Evolutionary conservation across 768 basidiomycete species (phyloP), one percentile per base, ranked within the genome.

Genomic region (Lactarius quietus): DNA sequence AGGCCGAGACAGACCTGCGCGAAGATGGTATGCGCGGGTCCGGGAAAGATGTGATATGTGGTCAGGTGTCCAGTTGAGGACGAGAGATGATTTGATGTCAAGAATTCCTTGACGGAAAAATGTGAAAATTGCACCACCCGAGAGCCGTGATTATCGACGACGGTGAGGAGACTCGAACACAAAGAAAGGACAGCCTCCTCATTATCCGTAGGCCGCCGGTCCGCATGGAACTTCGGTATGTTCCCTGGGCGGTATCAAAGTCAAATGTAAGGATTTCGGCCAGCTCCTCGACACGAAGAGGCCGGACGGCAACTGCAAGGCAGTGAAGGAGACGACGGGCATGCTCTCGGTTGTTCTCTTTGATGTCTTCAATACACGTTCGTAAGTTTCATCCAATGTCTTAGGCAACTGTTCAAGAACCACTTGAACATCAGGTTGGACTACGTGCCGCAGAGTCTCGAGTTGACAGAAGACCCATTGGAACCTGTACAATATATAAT

Each of bases 211-310:
- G 35, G 33, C 3, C 64, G 60, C 64, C 64, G 39, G 33, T 62
- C 26, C 26, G 33, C 2, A n/a, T 63, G 36, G 26, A 45, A 39
- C 33, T 18, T 43, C 15, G 66, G 63, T 23, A 54, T 39, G 3
- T 35, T 48, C 26, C 51, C 3, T 5, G 35, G 1, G 35, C 35
- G 3, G 51, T n/a, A 20, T 59, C 39, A 17, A 67, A 67, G 41
- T 65, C 63, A 23, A 64, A 35, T 3, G 63, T 36, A 15, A 67
- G 59, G 12, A 65, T 43, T n/a, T 65, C 64, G 4, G 64, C 64
- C 8, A 57, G 26, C 14, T 51, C 48, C 48, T 26, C 48, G 12
- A 28, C 48, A 8, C 48, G 48, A 28, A 51, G 48, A 15, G 48
- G 48, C 12, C 48, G 48, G 48, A 51, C 48, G 15, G 48, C 26